Evolutionary conservation across 805 yeast genomes (phyloP).

Genomic region (Suhomyces pyralidae): DNA sequence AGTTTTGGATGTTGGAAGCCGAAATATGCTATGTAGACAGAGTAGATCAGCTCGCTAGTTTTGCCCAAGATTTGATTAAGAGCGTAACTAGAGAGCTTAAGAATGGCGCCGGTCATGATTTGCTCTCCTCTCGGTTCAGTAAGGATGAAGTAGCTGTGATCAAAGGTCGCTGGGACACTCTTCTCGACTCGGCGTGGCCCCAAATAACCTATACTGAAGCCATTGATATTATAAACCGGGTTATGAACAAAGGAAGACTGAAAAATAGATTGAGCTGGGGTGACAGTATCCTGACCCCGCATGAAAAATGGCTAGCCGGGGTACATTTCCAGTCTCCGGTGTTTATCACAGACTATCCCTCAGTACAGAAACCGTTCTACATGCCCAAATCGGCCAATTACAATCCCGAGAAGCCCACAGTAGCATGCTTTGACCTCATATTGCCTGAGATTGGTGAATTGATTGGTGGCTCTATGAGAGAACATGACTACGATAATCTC

Average conservation of each 20-base stretch:
- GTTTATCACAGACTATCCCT: constrained; percentile 87
- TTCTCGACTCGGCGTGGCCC: constrained; percentile 58
- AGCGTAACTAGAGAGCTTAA: constrained; percentile 27
- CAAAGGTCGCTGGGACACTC: constrained; percentile 55
- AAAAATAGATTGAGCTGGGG: constrained; percentile 54
- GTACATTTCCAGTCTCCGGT: constrained; percentile 67
- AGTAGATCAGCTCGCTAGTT: constrained; percentile 57
- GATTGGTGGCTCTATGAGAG: constrained; percentile 92
- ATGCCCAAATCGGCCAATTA: constrained; percentile 58
- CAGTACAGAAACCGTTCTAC: constrained; percentile 78
- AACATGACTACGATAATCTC: constrained; percentile 54
- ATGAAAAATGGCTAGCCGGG: constrained; percentile 88
- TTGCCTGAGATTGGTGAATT: constrained; percentile 92
- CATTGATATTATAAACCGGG: constrained; percentile 43
- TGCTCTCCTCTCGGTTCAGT: constrained; percentile 35
- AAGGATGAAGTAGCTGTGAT: constrained; percentile 36
- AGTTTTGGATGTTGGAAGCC: constrained; percentile 97
- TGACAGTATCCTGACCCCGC: constrained; percentile 72
- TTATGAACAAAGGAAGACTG: constrained; percentile 42
- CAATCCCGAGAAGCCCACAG: constrained; percentile 49
- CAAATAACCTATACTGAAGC: constrained; percentile 76
- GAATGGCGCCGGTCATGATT: constrained; percentile 26
- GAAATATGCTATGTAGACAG: constrained; percentile 68
- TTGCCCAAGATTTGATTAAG: constrained; percentile 71
- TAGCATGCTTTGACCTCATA: constrained; percentile 84